Base-by-base conservation (phyloP, 2,329 filamentous ascomycete species). In the Cryphonectria naterciae region DNA sequence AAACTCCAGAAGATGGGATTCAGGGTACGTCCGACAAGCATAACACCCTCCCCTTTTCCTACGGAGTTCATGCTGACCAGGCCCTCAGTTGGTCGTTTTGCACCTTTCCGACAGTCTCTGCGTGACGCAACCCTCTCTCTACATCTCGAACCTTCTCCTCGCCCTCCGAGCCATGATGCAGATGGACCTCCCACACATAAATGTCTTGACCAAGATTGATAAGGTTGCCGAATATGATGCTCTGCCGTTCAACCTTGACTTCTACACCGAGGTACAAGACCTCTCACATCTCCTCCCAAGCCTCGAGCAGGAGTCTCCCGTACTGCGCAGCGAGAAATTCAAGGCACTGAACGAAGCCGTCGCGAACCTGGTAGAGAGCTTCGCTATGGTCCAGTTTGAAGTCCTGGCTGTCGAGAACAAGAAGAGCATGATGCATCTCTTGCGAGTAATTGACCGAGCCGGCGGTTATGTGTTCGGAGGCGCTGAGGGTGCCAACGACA, bases 141-240 rank as follows among this genome's bases (percentile, higher is more conserved):
- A 98, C 81, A 92, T 99, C 72, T 97, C 95, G 75, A 96, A 97
- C 76, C 87, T 99, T 70, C 91, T 99, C 70, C 90, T 99, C 35
- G 95, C 94, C 69, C 89, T 99, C 74, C 92, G 96, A 75, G 95
- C 94, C 76, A 99, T 99, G 95, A 90, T 99, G 68, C 96, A 98
- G 82, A 95, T 99, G 88, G 96, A 98, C 78, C 92, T 98, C 73
- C 94, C 96, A 0, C 94, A 98, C 78, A 86, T 99, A 75, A 99
- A 99, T 78, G 93, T 99, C 73, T 88, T 99, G 37, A 98, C 95
- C 70, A 99, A 99, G 83, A 97, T 99, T 82, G 96, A 99, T 82
- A 98, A 98, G 78, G 86, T 99, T 68, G 85, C 91, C 49, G 89
- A 92, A 67, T 98, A 97, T 78, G 91, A 93, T 63, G 89, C 93